Conservation (phyloP, 768 basidiomycete genomes). For the Lactarius sanguifluus region DNA sequence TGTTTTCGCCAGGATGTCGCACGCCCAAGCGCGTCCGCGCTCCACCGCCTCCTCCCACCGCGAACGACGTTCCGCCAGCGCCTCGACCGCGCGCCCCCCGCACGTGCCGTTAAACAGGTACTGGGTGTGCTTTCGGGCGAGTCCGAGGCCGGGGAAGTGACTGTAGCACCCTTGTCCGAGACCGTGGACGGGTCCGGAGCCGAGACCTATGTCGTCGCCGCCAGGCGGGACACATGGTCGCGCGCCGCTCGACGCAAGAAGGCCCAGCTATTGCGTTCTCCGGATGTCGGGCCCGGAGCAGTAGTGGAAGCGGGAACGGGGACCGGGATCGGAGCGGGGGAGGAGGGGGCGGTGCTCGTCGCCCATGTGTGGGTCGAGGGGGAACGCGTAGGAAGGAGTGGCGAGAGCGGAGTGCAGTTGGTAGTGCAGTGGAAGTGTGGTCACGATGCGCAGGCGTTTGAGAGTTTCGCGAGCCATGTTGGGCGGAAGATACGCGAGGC, state of each 20-base stretch:
- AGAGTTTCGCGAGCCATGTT: constrained; percentile 68
- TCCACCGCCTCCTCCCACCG: constrained; percentile 56
- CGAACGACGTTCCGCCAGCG: constrained; percentile 56
- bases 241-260: constrained; percentile 57
- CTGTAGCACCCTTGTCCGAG: not conserved
- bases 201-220: constrained; percentile 18
- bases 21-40: constrained; percentile 41
- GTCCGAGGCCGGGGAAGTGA: constrained; percentile 5
- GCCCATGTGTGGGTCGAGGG: constrained; percentile 34
- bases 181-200: not conserved
- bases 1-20: constrained; percentile 40
- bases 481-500: constrained; percentile 45
- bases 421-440: constrained; percentile 67
- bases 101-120: constrained; percentile 33
- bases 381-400: constrained; percentile 2
- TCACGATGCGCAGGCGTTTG: constrained; percentile 54
- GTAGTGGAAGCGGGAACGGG: not conserved
- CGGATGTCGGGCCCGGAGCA: constrained; percentile 3
- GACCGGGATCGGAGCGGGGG: not conserved
- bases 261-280: not conserved
- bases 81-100: constrained; percentile 29
- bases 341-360: constrained; percentile 17
- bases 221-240: constrained; percentile 60
- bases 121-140: constrained; percentile 39
- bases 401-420: constrained; percentile 31